Base-by-base conservation (phyloP, 1,139 yeast species). In the Sugiyamaella paludigena region DNA sequence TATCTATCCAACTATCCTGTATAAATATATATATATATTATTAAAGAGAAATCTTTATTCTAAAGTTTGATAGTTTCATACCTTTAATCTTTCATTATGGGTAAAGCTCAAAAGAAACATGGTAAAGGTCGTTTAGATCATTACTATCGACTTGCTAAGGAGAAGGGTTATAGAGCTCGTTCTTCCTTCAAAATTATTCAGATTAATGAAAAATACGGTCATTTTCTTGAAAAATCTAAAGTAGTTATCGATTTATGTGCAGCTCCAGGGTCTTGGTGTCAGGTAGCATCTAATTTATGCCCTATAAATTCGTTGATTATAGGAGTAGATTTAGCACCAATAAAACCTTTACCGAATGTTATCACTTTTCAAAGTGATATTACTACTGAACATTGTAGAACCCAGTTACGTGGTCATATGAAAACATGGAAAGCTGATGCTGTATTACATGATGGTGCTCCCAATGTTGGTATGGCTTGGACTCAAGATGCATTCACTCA, bases 221-320 rank as follows among this genome's bases (percentile, higher is more conserved):
- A 89, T 69, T 92, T 92, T 67, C 73, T 91, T 52, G 97, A 91
- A 63, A 86, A 87, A 68, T 89, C 98, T n/a, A 92, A 88, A 69
- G 98, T 92, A 40, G 96, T 92, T 39, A 87, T 92, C 49, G 99
- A 92, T 79, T 76, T 92, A 60, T 92, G 99, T 84, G 98, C 98
- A 50, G 98, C 98, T 2, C 98, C 99, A 31, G 99, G 99, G 51
- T 89, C 97, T 3, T 92, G 98, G 98, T 92, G 98, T 78, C 99
- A 92, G 72, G 98, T 94, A 38, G 98, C 98, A 1, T 82, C 95
- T 3, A 88, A 88, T 56, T 71, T 88, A 51, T 91, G 98, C 72
- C 97, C 98, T 1, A 75, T 91, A 7, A 89, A 89, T 69, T 88
- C 98, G 0, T 76, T 92, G 58, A 91, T 92, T 62, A 88, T 92